Conservation (phyloP, 257 asterid genomes). For the Nicotiana sylvestris region DNA sequence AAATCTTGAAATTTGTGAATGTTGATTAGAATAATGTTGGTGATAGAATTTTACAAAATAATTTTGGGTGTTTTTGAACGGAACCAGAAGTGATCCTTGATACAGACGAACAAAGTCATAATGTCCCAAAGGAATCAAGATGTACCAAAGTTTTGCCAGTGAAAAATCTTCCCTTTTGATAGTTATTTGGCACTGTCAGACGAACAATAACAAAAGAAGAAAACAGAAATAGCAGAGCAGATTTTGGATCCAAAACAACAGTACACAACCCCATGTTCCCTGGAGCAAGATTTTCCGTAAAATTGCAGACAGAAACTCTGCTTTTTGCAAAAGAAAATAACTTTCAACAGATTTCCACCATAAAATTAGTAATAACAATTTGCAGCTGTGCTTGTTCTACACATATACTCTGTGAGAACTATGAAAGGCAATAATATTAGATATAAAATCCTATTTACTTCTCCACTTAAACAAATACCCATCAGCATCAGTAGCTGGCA, state of each 20-base stretch:
- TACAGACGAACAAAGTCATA: not conserved
- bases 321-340: not conserved
- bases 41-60: not conserved
- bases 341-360: not conserved
- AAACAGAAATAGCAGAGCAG: not conserved
- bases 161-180: not conserved
- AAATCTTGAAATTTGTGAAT: not conserved
- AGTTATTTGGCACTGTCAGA: not conserved
- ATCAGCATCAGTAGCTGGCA: not conserved
- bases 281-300: not conserved
- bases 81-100: not conserved
- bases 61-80: not conserved
- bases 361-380: not conserved
- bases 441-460: constrained; percentile 4
- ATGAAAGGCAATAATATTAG: not conserved
- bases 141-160: not conserved
- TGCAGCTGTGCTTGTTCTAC: constrained; percentile 7
- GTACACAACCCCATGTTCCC: not conserved
- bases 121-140: not conserved
- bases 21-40: not conserved
- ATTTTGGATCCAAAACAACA: not conserved
- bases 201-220: not conserved
- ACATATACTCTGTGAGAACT: not conserved
- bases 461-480: not conserved
- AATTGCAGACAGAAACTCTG: not conserved